These are phyloP conservation scores for Starmera pachycereana DNA, from an alignment of 805 yeast species.

Conservation along the genomic window DNA sequence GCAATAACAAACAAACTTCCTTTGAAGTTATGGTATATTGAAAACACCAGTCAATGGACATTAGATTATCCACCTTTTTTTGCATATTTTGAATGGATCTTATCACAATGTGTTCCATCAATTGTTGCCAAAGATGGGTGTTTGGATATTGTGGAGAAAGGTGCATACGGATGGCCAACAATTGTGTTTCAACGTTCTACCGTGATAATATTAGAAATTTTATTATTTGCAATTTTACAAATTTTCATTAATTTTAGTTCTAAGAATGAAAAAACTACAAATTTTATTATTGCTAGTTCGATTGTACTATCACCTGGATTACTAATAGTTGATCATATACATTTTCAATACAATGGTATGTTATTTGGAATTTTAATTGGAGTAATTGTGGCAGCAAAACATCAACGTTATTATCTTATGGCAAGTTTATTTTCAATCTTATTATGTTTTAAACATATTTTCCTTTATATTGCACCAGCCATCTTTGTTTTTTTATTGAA, in stretches of 20 bases:
- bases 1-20: slow-evolving; percentile 81
- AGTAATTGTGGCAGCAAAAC: slow-evolving; percentile 62
- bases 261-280: slow-evolving; percentile 22
- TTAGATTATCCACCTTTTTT: slow-evolving; percentile 96
- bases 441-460: slow-evolving; percentile 90
- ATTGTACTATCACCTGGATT: slow-evolving; percentile 84
- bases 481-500: slow-evolving; percentile 73
- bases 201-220: slow-evolving; percentile 67
- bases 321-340: slow-evolving; percentile 86
- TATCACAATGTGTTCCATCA: slow-evolving; percentile 63
- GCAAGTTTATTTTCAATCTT: slow-evolving; percentile 65
- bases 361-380: slow-evolving; percentile 75
- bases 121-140: slow-evolving; percentile 66
- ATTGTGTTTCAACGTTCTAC: slow-evolving; percentile 72
- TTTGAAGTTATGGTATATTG: slow-evolving; percentile 70
- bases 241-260: slow-evolving; percentile 48
- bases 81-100: slow-evolving; percentile 85
- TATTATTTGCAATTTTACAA: slow-evolving; percentile 62
- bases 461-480: slow-evolving; percentile 88
- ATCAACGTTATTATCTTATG: slow-evolving; percentile 44
- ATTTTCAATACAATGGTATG: slow-evolving; percentile 95
- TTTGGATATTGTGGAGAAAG: slow-evolving; percentile 53
- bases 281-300: slow-evolving; percentile 73
- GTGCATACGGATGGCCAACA: slow-evolving; percentile 69
- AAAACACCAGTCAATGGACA: slow-evolving; percentile 79